These are phyloP conservation scores for Rehmannia glutinosa DNA, from an alignment of 257 asterid genomes.

Conservation along the genomic window DNA sequence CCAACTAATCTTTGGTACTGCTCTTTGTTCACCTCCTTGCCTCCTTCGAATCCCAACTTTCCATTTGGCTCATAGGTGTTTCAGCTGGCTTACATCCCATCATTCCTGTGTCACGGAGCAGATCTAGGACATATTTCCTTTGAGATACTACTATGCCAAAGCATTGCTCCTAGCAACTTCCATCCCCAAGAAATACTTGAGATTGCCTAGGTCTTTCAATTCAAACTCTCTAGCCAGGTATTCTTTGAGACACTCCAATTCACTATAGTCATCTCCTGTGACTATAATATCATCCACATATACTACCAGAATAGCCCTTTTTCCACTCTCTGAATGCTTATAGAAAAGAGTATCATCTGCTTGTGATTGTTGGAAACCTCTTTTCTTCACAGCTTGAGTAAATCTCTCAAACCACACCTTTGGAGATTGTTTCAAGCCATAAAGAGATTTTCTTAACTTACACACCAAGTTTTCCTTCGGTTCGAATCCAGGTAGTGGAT, in stretches of 20 bases:
- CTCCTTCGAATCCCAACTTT: neutral
- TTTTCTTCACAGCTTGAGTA: neutral
- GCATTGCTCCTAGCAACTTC: too few relatives aligned
- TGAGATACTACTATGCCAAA: too few relatives aligned
- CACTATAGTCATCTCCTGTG: neutral
- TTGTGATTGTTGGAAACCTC: too few relatives aligned
- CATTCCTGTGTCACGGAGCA: too few relatives aligned
- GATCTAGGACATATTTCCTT: neutral
- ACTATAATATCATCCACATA: too few relatives aligned
- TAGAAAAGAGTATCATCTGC: neutral
- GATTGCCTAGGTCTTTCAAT: too few relatives aligned
- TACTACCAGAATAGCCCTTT: neutral
- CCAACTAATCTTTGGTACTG: neutral
- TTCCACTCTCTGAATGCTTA: too few relatives aligned
- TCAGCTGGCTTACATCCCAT: neutral
- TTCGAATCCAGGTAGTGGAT: neutral
- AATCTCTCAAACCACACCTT: neutral
- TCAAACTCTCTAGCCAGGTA: too few relatives aligned
- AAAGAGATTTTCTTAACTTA: neutral
- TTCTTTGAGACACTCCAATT: too few relatives aligned
- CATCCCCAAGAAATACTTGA: too few relatives aligned
- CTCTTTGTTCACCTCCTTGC: neutral
- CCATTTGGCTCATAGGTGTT: neutral
- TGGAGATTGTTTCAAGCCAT: neutral
- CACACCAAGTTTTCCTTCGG: neutral